These are phyloP conservation scores for Peniophora sp. DNA, from an alignment of 1,284 basidiomycete genomes.

Conservation along the genomic window DNA sequence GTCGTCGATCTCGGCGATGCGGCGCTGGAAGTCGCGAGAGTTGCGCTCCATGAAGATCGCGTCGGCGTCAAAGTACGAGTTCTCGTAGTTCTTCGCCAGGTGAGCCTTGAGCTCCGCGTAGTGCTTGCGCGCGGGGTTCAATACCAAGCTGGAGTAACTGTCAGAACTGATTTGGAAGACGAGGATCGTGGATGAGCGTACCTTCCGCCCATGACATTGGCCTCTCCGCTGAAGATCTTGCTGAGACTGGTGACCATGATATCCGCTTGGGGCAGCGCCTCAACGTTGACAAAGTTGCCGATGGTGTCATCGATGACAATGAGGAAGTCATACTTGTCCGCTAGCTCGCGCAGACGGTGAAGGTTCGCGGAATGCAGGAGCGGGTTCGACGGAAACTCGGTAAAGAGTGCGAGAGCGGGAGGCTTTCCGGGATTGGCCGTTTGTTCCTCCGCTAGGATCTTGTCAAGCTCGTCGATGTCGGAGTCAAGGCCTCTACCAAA, in stretches of 20 bases:
- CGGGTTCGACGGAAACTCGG: conserved; percentile 94
- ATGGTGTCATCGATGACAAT: conserved; percentile 95
- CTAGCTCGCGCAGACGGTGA: conserved; percentile 69
- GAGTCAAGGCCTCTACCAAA: conserved; percentile 74
- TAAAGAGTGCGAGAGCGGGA: conserved; percentile 62
- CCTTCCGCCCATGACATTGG: conserved; percentile 98
- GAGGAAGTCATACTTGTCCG: conserved; percentile 85
- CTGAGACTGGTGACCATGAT: conserved; percentile 91
- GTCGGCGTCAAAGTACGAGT: conserved; percentile 54
- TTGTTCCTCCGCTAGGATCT: conserved; percentile 45
- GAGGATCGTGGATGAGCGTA: conserved; percentile 26
- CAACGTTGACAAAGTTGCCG: conserved; percentile 94
- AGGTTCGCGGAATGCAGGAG: conserved; percentile 83
- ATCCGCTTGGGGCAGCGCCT: conserved; percentile 86
- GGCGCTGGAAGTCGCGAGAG: conserved; percentile 49
- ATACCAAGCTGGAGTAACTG: conserved; percentile 30
- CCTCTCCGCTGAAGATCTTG: conserved; percentile 93
- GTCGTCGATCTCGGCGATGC: conserved; percentile 44
- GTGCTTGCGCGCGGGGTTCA: conserved; percentile 43
- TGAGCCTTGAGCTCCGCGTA: conserved; percentile 33
- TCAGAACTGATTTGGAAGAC: background rate
- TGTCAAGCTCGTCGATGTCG: conserved; percentile 73
- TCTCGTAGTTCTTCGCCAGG: conserved; percentile 41
- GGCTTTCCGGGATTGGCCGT: conserved; percentile 33
- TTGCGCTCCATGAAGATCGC: conserved; percentile 65